These are phyloP conservation scores for Cryphonectria carpinicola DNA, from an alignment of 2,329 filamentous ascomycete species.

Conservation along the genomic window DNA sequence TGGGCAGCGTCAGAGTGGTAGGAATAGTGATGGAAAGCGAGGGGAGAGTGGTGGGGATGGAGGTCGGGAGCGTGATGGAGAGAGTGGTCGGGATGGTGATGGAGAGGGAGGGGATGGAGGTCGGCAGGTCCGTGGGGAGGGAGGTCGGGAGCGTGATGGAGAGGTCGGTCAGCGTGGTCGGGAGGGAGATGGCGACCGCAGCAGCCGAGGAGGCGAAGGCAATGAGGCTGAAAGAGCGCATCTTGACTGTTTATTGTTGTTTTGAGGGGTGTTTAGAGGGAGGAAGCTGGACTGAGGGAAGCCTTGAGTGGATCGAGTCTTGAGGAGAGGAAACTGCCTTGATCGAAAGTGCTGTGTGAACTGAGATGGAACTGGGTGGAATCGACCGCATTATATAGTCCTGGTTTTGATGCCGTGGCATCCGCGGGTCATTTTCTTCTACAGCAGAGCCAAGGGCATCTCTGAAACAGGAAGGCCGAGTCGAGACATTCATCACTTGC, in stretches of 20 bases:
- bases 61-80: background rate
- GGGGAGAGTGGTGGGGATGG: background rate
- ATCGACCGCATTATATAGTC: background rate
- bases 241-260: background rate
- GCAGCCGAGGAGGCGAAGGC: conserved; percentile 11
- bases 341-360: background rate
- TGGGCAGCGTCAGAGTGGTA: conserved; percentile 6
- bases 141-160: conserved; percentile 4
- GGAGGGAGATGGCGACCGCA: conserved; percentile 6
- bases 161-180: background rate
- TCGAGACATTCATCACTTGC: background rate
- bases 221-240: background rate
- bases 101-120: background rate
- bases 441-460: background rate
- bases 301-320: background rate
- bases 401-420: background rate
- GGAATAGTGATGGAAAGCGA: background rate
- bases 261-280: background rate
- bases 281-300: background rate
- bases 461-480: background rate
- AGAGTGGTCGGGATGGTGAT: background rate
- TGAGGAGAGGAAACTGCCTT: background rate
- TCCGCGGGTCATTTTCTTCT: background rate
- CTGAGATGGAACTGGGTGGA: background rate
- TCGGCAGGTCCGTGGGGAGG: background rate